phyloP scores from a whole-genome alignment of 106 monocot species.

The Dactylorhiza incarnata region DNA sequence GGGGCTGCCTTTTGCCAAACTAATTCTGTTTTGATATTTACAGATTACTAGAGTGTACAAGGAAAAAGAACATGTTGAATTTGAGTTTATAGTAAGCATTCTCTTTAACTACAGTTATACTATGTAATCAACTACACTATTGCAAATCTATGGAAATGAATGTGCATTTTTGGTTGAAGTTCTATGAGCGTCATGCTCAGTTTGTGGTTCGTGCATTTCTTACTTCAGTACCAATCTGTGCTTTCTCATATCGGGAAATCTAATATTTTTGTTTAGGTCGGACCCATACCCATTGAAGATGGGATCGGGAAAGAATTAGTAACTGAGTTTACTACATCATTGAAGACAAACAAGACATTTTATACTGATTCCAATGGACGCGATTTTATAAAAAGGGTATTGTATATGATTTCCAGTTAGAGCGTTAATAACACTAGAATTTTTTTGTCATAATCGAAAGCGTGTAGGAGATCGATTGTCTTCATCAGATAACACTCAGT shows the following conservation, averaged over 20 bases:
- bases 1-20: not conserved
- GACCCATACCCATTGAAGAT: conserved; percentile 81
- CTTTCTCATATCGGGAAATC: not conserved
- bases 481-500: not conserved
- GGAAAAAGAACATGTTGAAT: conserved; percentile 79
- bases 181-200: not conserved
- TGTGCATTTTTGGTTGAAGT: not conserved
- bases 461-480: not conserved
- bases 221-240: not conserved
- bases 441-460: not conserved
- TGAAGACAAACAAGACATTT: conserved; percentile 73
- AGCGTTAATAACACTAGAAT: not conserved
- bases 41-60: conserved; percentile 86
- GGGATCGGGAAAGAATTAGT: conserved; percentile 77
- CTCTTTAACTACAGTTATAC: not conserved
- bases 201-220: not conserved
- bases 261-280: conserved; percentile 38
- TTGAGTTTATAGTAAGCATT: conserved; percentile 79
- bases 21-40: conserved; percentile 5
- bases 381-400: conserved; percentile 93
- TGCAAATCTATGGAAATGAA: not conserved
- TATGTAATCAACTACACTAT: not conserved
- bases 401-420: not conserved
- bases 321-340: conserved; percentile 47
- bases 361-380: conserved; percentile 96